Percentiles rank a stretch among this genome's conserved stretches.
These are phyloP conservation scores for Pyrus hybrid DNA, from an alignment of 331 rosid species.

Conservation along the genomic window DNA sequence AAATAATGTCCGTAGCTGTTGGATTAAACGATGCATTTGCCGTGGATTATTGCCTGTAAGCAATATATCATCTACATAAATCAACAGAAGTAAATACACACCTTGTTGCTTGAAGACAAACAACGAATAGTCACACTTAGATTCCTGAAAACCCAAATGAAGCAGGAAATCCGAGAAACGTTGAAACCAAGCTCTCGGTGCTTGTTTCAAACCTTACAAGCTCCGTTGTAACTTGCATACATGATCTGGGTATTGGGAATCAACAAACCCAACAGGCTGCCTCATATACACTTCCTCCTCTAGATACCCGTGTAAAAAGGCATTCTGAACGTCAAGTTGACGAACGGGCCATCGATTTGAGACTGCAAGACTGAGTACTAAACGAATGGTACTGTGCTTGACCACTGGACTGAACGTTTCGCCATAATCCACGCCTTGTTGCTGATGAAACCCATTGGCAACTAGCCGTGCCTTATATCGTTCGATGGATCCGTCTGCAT, in stretches of 20 bases:
- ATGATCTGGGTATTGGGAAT: not conserved
- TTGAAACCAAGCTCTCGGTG: not conserved
- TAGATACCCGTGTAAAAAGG: not conserved
- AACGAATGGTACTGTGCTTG: not conserved
- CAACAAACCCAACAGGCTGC: not conserved
- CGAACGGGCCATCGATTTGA: not conserved
- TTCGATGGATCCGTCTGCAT: not conserved
- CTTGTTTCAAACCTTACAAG: not conserved
- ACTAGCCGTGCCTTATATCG: not conserved
- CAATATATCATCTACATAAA: too few relatives aligned
- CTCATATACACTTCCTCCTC: not conserved
- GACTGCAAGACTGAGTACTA: not conserved
- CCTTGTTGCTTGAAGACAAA: not conserved
- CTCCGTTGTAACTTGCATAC: not conserved
- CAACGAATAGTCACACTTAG: not conserved
- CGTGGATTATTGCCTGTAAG: too few relatives aligned
- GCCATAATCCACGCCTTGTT: not conserved
- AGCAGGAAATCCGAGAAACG: not conserved
- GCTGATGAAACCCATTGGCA: not conserved
- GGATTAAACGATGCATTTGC: too few relatives aligned
- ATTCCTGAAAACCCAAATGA: not conserved
- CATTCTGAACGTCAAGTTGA: not conserved
- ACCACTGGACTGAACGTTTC: not conserved
- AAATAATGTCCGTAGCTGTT: too few relatives aligned
- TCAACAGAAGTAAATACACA: not conserved